Evolutionary conservation across 192 early-diverging fungal species (phyloP).

Genomic region (Neocallimastix lanati): DNA sequence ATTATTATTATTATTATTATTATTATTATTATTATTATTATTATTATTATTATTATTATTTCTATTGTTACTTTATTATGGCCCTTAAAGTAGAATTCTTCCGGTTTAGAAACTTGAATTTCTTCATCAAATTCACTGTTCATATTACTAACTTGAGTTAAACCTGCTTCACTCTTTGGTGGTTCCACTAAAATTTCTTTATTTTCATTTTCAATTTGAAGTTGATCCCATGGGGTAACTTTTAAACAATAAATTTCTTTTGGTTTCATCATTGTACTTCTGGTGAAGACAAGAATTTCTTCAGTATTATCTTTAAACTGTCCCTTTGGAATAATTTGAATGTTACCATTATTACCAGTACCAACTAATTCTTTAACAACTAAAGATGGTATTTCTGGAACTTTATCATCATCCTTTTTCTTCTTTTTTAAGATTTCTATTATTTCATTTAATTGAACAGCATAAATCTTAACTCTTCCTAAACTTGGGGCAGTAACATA

Average conservation of each 20-base stretch:
- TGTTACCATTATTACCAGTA: not conserved
- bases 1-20: no score
- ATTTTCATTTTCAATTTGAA: not conserved
- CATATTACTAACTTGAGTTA: not conserved
- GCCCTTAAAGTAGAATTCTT: conserved; percentile 53
- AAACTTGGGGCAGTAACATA: conserved; percentile 46
- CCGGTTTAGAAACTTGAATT: conserved; percentile 20
- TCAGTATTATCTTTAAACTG: not conserved
- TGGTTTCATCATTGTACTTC: not conserved
- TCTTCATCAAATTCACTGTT: not conserved
- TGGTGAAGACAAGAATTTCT: not conserved
- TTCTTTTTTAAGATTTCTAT: not conserved
- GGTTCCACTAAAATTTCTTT: not conserved
- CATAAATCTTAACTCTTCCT: conserved; percentile 43
- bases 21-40: not conserved
- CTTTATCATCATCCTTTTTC: not conserved
- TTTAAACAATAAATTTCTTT: not conserved
- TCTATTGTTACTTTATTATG: conserved; percentile 9
- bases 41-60: no score
- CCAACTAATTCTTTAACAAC: not conserved
- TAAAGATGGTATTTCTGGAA: not conserved
- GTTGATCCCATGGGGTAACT: not conserved
- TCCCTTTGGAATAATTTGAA: not conserved
- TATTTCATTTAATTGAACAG: conserved; percentile 21
- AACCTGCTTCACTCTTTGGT: not conserved